A percentile compares a stretch with the other conserved stretches of the same genome.
phyloP scores from a whole-genome alignment of 257 asterid species.

The Primulina huaijiensis region DNA sequence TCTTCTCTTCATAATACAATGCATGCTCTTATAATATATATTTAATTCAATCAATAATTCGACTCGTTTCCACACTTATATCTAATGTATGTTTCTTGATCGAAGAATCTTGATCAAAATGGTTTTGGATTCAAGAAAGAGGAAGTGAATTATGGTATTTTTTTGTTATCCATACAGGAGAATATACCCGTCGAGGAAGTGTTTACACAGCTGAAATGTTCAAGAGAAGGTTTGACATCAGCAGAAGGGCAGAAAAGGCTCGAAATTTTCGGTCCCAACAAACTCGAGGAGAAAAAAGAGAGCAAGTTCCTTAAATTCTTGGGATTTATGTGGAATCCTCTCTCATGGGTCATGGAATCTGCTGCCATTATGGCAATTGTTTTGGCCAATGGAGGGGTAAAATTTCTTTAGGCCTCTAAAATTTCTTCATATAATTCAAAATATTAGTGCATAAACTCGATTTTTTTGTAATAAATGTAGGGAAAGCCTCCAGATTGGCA shows the following conservation, averaged over 20 bases:
- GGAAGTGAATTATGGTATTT: background rate
- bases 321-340: constrained; percentile 99
- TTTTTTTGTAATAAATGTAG: constrained; percentile 19
- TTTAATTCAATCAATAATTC: no score
- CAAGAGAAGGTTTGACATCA: constrained; percentile 56
- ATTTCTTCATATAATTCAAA: background rate
- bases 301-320: constrained; percentile 64
- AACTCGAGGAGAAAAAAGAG: constrained; percentile 82
- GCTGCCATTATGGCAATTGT: constrained; percentile 92
- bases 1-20: no score
- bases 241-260: constrained; percentile 63
- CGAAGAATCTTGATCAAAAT: background rate
- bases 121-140: background rate
- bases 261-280: constrained; percentile 64
- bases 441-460: background rate
- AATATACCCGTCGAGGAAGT: constrained; percentile 75
- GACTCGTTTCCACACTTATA: background rate
- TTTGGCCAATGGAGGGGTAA: constrained; percentile 67
- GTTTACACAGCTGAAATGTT: constrained; percentile 51
- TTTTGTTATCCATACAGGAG: constrained; percentile 39
- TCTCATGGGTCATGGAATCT: constrained; percentile 92
- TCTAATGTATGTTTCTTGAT: background rate
- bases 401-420: background rate
- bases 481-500: constrained; percentile 61
- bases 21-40: background rate